Conservation (phyloP, 345 rosid genomes). For the Eucalyptus virginea region DNA sequence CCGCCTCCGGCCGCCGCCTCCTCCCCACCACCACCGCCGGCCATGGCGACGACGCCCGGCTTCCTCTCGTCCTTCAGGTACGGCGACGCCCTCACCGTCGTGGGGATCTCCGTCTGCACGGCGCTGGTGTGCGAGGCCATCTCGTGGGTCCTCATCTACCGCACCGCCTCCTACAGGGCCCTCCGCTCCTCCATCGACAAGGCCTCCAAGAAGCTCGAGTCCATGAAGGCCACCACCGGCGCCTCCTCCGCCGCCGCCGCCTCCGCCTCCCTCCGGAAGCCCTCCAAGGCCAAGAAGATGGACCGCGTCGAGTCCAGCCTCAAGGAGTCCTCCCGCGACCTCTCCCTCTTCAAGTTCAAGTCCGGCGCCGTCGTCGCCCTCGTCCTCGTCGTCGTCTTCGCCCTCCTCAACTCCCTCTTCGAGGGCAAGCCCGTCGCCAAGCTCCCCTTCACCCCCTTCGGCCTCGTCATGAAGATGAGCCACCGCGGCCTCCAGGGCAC, state of each 20-base stretch:
- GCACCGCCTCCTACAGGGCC: constrained; percentile 87
- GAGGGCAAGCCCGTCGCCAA: constrained; percentile 96
- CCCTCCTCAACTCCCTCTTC: constrained; percentile 76
- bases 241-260: constrained; percentile 31
- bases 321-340: constrained; percentile 89
- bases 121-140: constrained; percentile 90
- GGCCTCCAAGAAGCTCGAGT: constrained; percentile 92
- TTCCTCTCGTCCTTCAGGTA: constrained; percentile 52
- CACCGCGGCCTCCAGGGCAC: constrained; percentile 77
- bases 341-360: constrained; percentile 97
- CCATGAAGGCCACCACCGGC: constrained; percentile 66
- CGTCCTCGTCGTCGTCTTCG: constrained; percentile 86
- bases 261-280: constrained; percentile 27
- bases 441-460: constrained; percentile 72
- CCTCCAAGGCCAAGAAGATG: constrained; percentile 88
- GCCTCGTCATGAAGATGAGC: constrained; percentile 88
- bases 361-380: constrained; percentile 97
- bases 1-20: neutral
- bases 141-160: constrained; percentile 95
- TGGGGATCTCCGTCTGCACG: constrained; percentile 86
- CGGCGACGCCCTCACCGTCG: constrained; percentile 82
- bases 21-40: neutral
- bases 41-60: neutral
- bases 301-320: constrained; percentile 93
- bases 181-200: constrained; percentile 91